Evolutionary conservation across 768 basidiomycete species (phyloP), one percentile per base, ranked within the genome.

Genomic region (Mycena floridula): DNA sequence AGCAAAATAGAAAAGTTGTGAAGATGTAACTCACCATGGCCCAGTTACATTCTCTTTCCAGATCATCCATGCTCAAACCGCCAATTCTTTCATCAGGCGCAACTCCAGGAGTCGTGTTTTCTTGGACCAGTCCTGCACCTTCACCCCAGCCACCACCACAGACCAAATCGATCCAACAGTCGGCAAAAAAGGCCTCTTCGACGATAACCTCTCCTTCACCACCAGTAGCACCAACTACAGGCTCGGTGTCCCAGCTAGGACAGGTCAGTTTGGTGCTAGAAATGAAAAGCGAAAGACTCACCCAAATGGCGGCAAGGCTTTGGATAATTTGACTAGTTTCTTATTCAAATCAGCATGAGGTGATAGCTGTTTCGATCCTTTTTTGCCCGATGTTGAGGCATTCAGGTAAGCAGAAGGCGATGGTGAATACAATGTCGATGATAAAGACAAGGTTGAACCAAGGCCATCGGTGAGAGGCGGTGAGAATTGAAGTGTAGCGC

Each of bases 241-340:
- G 88, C 32, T 84, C 83, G 0, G 89, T 95, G 56, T 96, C 91
- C 88, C 92, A 95, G n/a, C n/a, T n/a, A n/a, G n/a, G n/a, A n/a
- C n/a, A n/a, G n/a, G n/a, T n/a, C n/a, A n/a, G n/a, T n/a, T n/a
- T n/a, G n/a, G n/a, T n/a, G n/a, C n/a, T n/a, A n/a, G n/a, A n/a
- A n/a, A n/a, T n/a, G n/a, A n/a, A n/a, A n/a, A n/a, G n/a, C n/a
- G n/a, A n/a, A n/a, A n/a, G n/a, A n/a, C n/a, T n/a, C n/a, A n/a
- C 0, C 89, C 85, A 58, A 99, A 99, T 1, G 83, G 67, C 2
- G 91, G 90, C 20, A 95, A n/a, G n/a, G 70, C 0, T 69, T 68
- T 47, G 13, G 22, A 25, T 22, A 41, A n/a, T 32, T 46, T 43
- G 18, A 23, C 30, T 9, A 47, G 41, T 24, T 47, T 47, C 26